Conservation (phyloP, 176 grass and related monocot genomes). For the Cenchrus fungigraminus region DNA sequence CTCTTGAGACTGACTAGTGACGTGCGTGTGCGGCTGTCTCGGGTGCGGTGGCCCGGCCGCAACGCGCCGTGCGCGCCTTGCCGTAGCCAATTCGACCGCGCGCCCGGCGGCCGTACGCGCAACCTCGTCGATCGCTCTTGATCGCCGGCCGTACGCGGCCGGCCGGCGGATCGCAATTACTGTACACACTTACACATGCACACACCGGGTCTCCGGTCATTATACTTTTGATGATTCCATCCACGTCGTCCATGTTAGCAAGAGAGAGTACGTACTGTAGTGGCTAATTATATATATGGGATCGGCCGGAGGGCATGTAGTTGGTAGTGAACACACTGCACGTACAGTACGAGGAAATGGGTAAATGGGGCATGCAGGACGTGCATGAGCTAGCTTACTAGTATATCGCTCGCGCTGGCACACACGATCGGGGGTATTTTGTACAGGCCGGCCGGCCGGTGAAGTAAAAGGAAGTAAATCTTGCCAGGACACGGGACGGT, state of each 20-base stretch:
- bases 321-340: neutral
- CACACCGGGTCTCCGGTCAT: too few species aligned
- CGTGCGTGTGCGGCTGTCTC: neutral
- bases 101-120: neutral
- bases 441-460: too few species aligned
- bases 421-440: neutral
- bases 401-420: neutral
- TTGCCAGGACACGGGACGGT: too few species aligned
- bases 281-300: neutral
- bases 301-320: neutral
- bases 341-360: neutral
- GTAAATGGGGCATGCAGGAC: neutral
- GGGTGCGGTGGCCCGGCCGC: neutral
- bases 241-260: neutral
- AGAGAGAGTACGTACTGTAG: neutral
- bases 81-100: neutral
- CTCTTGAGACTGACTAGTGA: neutral
- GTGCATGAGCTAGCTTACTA: too few species aligned
- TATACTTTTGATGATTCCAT: neutral
- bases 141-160: neutral
- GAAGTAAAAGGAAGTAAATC: too few species aligned
- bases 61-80: neutral
- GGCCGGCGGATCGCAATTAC: neutral
- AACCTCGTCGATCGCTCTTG: conserved; percentile 7
- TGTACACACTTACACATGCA: too few species aligned